These are phyloP conservation scores for Epichloe brachyelytri DNA, from an alignment of 2,329 filamentous ascomycete genomes.

Conservation along the genomic window DNA sequence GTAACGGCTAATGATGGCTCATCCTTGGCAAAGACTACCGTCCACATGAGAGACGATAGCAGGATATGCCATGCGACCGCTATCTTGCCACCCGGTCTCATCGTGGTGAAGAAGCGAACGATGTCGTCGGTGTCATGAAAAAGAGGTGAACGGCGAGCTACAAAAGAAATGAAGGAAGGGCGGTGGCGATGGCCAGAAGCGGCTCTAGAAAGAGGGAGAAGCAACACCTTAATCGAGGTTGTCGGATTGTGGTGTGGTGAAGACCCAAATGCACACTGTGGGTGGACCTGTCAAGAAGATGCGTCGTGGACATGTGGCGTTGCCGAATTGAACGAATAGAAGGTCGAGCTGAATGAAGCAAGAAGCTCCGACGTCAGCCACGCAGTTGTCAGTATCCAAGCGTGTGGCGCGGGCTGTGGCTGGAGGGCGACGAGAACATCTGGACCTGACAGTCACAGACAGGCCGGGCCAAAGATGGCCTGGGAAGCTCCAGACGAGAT, in stretches of 20 bases:
- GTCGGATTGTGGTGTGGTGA: neutral
- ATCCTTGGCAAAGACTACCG: constrained; percentile 39
- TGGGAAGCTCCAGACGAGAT: too few relatives aligned
- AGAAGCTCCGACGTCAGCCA: constrained; percentile 2
- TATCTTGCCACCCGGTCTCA: constrained; percentile 40
- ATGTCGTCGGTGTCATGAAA: constrained; percentile 31
- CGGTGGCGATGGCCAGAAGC: neutral
- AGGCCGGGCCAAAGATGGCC: too few relatives aligned
- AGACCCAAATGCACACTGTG: neutral
- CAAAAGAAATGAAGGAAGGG: neutral
- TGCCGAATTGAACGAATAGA: neutral
- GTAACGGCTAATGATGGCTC: constrained; percentile 53
- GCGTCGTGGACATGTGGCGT: constrained; percentile 2
- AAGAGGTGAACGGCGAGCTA: neutral
- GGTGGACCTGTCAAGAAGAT: neutral
- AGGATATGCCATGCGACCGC: constrained; percentile 35
- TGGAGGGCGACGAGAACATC: neutral
- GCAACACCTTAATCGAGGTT: neutral
- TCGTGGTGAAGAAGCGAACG: constrained; percentile 29
- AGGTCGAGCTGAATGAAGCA: neutral
- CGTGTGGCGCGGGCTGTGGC: constrained; percentile 1
- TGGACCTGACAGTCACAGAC: neutral
- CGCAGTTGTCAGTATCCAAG: neutral
- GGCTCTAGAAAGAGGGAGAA: neutral
- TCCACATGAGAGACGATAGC: constrained; percentile 34